These are phyloP conservation scores for Xylariaceae sp. DNA, from an alignment of 2,329 filamentous ascomycete species.

Conservation along the genomic window DNA sequence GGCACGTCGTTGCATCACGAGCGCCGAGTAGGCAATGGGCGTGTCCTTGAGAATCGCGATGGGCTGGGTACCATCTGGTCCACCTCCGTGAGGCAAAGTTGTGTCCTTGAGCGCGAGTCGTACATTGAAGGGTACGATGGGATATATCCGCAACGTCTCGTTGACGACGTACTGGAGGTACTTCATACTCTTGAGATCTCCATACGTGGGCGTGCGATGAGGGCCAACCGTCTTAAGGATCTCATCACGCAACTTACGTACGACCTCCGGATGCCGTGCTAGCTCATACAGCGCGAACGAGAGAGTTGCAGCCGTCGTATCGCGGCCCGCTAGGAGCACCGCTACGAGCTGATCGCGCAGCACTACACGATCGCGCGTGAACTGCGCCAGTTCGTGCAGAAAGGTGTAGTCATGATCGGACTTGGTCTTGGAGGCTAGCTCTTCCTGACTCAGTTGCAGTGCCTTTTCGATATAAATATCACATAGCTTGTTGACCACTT, in stretches of 20 bases:
- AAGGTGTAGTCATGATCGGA: conserved; percentile 73
- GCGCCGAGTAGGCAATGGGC: conserved; percentile 59
- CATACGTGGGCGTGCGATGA: conserved; percentile 61
- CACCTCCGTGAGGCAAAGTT: conserved; percentile 66
- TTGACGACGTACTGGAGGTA: conserved; percentile 71
- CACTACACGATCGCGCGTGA: conserved; percentile 65
- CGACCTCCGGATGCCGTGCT: conserved; percentile 60
- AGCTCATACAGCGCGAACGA: conserved; percentile 80
- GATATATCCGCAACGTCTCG: conserved; percentile 73
- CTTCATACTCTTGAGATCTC: conserved; percentile 80
- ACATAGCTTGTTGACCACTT: conserved; percentile 69
- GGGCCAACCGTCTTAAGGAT: conserved; percentile 63
- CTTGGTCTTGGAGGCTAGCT: conserved; percentile 69
- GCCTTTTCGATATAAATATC: conserved; percentile 71
- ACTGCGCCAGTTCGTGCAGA: conserved; percentile 75
- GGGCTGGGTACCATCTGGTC: conserved; percentile 55
- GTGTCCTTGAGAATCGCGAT: conserved; percentile 63
- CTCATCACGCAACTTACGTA: conserved; percentile 66
- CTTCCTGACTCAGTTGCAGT: conserved; percentile 61
- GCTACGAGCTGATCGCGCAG: conserved; percentile 81
- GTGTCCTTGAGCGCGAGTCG: conserved; percentile 68
- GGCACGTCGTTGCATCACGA: conserved; percentile 66
- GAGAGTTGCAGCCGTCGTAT: conserved; percentile 79
- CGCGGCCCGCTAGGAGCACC: conserved; percentile 76
- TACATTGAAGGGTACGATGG: conserved; percentile 73